Evolutionary conservation across 2,329 filamentous ascomycete species (phyloP).

Genomic region (Stachybotrys chartarum): DNA sequence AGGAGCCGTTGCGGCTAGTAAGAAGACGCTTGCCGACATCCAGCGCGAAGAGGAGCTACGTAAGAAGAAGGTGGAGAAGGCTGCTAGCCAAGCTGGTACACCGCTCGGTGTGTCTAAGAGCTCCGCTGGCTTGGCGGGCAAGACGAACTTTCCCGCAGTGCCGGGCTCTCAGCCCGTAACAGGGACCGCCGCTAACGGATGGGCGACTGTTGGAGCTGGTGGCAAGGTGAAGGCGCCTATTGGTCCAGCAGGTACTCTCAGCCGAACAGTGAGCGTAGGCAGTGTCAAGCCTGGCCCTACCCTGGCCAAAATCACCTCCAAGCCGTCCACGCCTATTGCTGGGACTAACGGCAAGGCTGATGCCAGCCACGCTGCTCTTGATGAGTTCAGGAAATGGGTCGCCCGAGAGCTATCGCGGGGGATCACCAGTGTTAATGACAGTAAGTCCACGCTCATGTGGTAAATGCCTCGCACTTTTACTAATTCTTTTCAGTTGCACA

Average conservation of each 20-base stretch:
- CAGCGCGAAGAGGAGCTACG: conserved; percentile 78
- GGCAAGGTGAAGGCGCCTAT: conserved; percentile 80
- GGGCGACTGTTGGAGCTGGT: conserved; percentile 91
- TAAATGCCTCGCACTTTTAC: conserved; percentile 3
- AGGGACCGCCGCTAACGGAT: conserved; percentile 49
- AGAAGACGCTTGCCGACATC: conserved; percentile 91
- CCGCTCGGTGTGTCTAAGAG: conserved; percentile 63
- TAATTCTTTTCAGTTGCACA: conserved; percentile 57
- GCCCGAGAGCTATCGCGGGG: conserved; percentile 72
- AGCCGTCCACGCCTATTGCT: conserved; percentile 33
- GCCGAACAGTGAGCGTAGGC: conserved; percentile 35
- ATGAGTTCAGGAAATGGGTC: conserved; percentile 94
- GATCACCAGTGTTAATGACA: conserved; percentile 45
- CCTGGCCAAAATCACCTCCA: conserved; percentile 41
- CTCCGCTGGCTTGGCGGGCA: conserved; percentile 90
- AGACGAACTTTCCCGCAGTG: conserved; percentile 40
- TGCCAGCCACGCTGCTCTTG: conserved; percentile 52
- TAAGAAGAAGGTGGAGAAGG: conserved; percentile 70
- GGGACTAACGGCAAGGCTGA: conserved; percentile 32
- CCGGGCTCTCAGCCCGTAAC: conserved; percentile 27
- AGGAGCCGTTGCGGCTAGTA: conserved; percentile 33
- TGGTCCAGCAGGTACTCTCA: conserved; percentile 44
- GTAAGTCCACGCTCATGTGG: conserved; percentile 29
- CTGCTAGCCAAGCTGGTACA: conserved; percentile 39
- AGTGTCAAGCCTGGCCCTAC: conserved; percentile 36